Percentiles rank a stretch among this genome's conserved stretches.
These are phyloP conservation scores for Rubia balearica DNA, from an alignment of 305 asterid species.

Conservation along the genomic window DNA sequence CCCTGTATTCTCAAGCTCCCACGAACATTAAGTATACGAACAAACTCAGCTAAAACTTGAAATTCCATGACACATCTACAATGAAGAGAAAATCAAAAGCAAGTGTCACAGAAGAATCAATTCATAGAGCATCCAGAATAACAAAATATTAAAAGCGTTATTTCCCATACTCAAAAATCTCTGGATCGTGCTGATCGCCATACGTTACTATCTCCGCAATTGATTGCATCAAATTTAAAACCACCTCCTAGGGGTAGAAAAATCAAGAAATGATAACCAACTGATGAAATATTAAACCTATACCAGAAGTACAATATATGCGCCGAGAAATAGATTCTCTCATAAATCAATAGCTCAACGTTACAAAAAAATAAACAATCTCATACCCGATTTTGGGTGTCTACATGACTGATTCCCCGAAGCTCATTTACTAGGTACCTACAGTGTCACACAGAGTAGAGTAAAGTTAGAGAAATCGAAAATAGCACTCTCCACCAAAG, in stretches of 20 bases:
- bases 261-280: not conserved
- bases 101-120: not conserved
- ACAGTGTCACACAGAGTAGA: not conserved
- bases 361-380: not conserved
- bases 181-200: constrained; percentile 17
- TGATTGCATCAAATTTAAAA: constrained; percentile 18
- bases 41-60: constrained; percentile 20
- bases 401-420: constrained; percentile 14
- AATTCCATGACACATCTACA: constrained; percentile 23
- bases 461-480: not conserved
- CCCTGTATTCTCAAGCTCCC: constrained; percentile 20
- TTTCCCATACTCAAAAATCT: constrained; percentile 19
- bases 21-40: constrained; percentile 12
- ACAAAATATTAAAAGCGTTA: not conserved
- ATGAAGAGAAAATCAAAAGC: not conserved
- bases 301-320: not conserved
- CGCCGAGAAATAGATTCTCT: not conserved
- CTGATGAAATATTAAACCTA: not conserved
- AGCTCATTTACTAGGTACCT: constrained; percentile 14
- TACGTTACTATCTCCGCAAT: constrained; percentile 20
- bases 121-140: constrained; percentile 1
- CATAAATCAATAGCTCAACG: not conserved
- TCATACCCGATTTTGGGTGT: constrained; percentile 17
- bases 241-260: constrained; percentile 13
- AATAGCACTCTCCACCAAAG: not conserved